Conservation (phyloP, 2,329 filamentous ascomycete species). For the Aspergillus sp. region DNA sequence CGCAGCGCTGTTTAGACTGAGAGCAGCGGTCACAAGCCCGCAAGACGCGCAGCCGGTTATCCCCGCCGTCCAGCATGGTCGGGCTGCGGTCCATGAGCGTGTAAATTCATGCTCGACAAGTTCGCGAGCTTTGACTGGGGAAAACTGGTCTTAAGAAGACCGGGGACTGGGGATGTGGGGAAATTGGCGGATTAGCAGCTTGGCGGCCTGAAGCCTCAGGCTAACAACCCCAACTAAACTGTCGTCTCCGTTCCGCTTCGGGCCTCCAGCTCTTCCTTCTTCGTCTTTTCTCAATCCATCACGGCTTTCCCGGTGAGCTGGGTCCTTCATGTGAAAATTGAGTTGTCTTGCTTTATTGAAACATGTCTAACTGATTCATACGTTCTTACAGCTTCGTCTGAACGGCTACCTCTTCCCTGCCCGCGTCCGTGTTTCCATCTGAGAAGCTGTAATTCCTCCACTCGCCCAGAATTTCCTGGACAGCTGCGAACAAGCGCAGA, state of each 20-base stretch:
- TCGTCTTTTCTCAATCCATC: not conserved
- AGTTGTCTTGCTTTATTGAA: not conserved
- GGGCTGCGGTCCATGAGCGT: not conserved
- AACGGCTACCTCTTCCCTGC: not conserved
- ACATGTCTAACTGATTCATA: not conserved
- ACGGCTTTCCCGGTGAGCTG: not conserved
- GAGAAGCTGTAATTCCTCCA: slow-evolving; percentile 59
- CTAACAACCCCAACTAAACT: too few species aligned
- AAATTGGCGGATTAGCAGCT: too few species aligned
- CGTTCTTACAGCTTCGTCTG: slow-evolving; percentile 2
- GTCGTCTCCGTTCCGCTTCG: too few species aligned
- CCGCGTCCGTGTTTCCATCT: not conserved
- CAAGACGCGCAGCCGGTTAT: slow-evolving; percentile 10
- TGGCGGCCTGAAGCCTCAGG: too few species aligned
- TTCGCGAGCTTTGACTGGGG: too few species aligned
- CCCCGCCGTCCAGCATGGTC: not conserved
- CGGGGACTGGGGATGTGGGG: not conserved
- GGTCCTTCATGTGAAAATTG: not conserved
- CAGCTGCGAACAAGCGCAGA: slow-evolving; percentile 42
- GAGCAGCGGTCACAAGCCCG: slow-evolving; percentile 12
- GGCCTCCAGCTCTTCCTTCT: too few species aligned
- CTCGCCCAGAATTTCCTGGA: slow-evolving; percentile 60
- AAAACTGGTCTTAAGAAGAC: not conserved
- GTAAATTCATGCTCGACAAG: not conserved
- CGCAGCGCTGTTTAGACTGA: slow-evolving; percentile 11